Percentiles rank a stretch among this genome's conserved stretches.
Evolutionary conservation across 305 asterid genomes (phyloP).

Genomic region (Fraxinus sp.): DNA sequence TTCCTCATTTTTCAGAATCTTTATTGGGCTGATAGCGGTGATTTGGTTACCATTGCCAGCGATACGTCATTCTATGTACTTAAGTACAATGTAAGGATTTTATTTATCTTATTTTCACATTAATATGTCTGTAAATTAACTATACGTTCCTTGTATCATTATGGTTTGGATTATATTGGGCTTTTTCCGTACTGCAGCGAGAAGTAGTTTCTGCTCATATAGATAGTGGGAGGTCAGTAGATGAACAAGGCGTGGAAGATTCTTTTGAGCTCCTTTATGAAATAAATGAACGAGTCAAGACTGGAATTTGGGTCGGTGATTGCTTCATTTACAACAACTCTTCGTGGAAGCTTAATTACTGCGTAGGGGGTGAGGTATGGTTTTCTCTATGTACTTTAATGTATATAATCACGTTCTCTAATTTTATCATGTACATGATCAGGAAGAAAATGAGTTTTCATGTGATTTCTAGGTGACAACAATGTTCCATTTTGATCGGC

Average conservation of each 20-base stretch:
- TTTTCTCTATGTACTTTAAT: conserved; percentile 16
- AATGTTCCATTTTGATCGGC: conserved; percentile 95
- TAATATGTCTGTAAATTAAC: conserved; percentile 1
- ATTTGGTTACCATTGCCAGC: conserved; percentile 82
- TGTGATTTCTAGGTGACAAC: conserved; percentile 71
- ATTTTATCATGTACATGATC: conserved; percentile 10
- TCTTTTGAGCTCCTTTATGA: conserved; percentile 91
- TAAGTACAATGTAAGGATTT: conserved; percentile 62
- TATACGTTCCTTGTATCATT: background rate
- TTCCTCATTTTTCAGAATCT: conserved; percentile 65
- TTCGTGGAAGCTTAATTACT: conserved; percentile 95
- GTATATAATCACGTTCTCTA: background rate
- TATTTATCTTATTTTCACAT: conserved; percentile 1
- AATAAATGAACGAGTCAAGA: conserved; percentile 85
- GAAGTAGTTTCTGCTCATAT: conserved; percentile 87
- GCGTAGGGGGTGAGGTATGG: conserved; percentile 98
- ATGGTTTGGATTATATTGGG: conserved; percentile 19
- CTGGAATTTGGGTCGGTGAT: conserved; percentile 99
- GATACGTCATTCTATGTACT: conserved; percentile 66
- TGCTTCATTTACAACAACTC: conserved; percentile 94
- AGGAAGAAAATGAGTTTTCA: conserved; percentile 20
- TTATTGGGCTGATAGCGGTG: conserved; percentile 99
- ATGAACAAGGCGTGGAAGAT: conserved; percentile 91
- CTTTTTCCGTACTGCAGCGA: conserved; percentile 55
- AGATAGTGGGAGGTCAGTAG: conserved; percentile 78